These are phyloP conservation scores for Cenchrus fungigraminus DNA, from an alignment of 176 grass and related monocot genomes.

Conservation along the genomic window DNA sequence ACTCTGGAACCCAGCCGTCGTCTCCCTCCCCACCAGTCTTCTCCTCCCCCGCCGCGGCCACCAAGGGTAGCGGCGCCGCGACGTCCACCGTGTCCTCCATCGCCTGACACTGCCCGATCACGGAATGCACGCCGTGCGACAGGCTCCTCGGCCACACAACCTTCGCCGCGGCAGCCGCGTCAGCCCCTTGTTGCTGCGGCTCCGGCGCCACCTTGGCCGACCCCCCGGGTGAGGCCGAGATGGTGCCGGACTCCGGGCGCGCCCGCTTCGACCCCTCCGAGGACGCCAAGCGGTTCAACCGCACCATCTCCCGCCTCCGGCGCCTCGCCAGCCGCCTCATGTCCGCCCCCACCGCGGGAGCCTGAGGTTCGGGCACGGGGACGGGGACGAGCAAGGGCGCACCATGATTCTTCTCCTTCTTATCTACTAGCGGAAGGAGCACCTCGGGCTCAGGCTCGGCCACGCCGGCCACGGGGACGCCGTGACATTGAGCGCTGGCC, in stretches of 20 bases:
- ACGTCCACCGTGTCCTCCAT: constrained; percentile 70
- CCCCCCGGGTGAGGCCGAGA: constrained; percentile 4
- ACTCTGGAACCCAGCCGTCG: constrained; percentile 17
- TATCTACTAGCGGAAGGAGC: neutral
- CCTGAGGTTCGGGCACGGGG: neutral
- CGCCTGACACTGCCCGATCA: constrained; percentile 49
- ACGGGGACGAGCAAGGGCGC: neutral
- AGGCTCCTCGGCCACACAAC: neutral
- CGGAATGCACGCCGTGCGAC: constrained; percentile 46
- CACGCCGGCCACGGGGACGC: neutral
- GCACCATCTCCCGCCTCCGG: constrained; percentile 38
- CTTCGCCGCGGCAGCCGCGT: rapidly evolving
- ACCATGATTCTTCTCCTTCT: constrained; percentile 18
- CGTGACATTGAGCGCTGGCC: constrained; percentile 24
- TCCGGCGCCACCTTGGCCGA: constrained; percentile 28
- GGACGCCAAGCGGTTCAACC: neutral
- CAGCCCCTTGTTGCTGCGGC: rapidly evolving
- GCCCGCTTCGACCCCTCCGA: constrained; percentile 3
- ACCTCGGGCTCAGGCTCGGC: neutral
- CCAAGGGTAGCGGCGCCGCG: constrained; percentile 7
- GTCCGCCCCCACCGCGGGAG: neutral
- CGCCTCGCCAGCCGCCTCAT: neutral
- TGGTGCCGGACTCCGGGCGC: neutral
- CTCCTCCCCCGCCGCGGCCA: neutral
- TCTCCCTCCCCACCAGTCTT: neutral